A percentile compares a stretch with the other conserved stretches of the same genome.
phyloP scores from a whole-genome alignment of 306 rosid genomes.

The Citrullus mucosospermus region DNA sequence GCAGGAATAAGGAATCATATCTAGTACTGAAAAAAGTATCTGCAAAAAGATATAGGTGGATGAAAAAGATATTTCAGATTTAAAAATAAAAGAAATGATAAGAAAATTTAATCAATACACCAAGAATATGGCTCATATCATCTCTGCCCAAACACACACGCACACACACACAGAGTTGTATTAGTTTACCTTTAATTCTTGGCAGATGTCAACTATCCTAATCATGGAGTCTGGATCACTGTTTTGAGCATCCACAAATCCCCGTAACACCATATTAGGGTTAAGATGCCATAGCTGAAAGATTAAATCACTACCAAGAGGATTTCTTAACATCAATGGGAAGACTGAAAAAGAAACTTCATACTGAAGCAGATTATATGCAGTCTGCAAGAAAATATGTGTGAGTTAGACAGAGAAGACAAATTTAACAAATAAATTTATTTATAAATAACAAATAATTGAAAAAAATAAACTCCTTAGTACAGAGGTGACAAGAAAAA shows the following conservation, averaged over 20 bases:
- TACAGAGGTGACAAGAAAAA: background rate
- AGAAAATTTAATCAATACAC: background rate
- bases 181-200: constrained; percentile 63
- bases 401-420: background rate
- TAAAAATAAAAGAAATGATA: background rate
- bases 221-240: constrained; percentile 40
- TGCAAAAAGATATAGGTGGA: constrained; percentile 23
- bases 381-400: constrained; percentile 50
- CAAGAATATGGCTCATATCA: background rate
- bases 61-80: background rate
- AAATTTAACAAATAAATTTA: background rate
- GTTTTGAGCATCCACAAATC: constrained; percentile 55
- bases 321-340: constrained; percentile 52
- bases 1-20: constrained; percentile 54
- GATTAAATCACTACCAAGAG: constrained; percentile 44
- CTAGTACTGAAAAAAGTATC: constrained; percentile 62
- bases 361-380: constrained; percentile 75
- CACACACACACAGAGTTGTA: constrained; percentile 2
- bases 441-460: background rate
- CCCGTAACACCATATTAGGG: constrained; percentile 60
- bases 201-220: constrained; percentile 69
- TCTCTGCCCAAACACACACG: background rate
- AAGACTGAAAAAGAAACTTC: constrained; percentile 63
- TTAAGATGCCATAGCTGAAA: constrained; percentile 76
- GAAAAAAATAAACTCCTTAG: background rate